Conservation (phyloP, 2,329 filamentous ascomycete species). For the Arthroderma sp. region DNA sequence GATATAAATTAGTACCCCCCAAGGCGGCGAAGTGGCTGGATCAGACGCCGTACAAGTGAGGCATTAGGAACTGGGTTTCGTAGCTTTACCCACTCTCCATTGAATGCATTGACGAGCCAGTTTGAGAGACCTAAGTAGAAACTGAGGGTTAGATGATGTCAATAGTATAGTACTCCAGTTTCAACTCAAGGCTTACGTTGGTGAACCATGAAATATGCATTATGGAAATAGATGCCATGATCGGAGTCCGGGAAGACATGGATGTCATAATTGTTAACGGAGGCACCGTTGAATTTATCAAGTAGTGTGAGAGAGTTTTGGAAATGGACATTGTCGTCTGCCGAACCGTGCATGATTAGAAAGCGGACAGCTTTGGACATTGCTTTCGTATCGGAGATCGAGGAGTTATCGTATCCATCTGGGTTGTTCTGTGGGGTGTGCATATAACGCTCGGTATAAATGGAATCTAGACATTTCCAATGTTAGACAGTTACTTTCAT, state of each 20-base stretch:
- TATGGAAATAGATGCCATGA: slow-evolving; percentile 89
- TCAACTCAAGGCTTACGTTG: slow-evolving; percentile 55
- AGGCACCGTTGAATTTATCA: slow-evolving; percentile 68
- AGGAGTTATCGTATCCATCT: slow-evolving; percentile 60
- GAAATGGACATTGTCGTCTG: slow-evolving; percentile 94
- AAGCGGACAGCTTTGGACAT: slow-evolving; percentile 70
- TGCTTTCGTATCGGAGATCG: slow-evolving; percentile 60
- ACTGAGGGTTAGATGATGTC: neutral
- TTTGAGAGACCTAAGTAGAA: slow-evolving; percentile 36
- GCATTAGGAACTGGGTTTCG: slow-evolving; percentile 37
- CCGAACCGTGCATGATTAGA: slow-evolving; percentile 89
- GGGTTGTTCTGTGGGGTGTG: slow-evolving; percentile 75
- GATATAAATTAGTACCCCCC: too few species aligned
- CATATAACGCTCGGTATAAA: slow-evolving; percentile 98
- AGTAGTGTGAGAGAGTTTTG: slow-evolving; percentile 84
- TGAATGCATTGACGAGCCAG: slow-evolving; percentile 96
- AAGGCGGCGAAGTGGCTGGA: neutral
- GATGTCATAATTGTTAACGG: slow-evolving; percentile 87
- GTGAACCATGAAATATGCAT: slow-evolving; percentile 80
- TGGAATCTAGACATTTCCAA: slow-evolving; percentile 44
- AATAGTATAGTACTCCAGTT: too few species aligned
- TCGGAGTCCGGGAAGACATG: slow-evolving; percentile 95
- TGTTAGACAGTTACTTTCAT: neutral
- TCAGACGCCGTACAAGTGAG: slow-evolving; percentile 16
- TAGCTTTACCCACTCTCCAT: slow-evolving; percentile 73